Evolutionary conservation across 129 eudicot species (phyloP).

Genomic region (Smallanthus sonchifolius): DNA sequence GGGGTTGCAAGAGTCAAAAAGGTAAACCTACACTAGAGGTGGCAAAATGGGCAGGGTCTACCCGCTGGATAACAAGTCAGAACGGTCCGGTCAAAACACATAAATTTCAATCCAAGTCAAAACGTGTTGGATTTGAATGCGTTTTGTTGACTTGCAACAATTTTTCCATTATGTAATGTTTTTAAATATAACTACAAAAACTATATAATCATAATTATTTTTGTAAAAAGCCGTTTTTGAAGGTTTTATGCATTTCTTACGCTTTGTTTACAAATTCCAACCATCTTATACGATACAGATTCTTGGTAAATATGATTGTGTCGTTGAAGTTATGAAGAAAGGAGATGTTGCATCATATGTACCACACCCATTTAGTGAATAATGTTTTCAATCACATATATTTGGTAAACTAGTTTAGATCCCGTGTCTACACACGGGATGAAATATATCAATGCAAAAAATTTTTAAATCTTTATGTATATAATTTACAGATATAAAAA

Average conservation of each 20-base stretch:
- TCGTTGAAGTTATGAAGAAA: too few species aligned
- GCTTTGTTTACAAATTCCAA: background rate
- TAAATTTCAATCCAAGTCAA: background rate
- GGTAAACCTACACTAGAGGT: constrained; percentile 34
- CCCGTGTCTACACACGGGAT: too few species aligned
- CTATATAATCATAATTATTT: background rate
- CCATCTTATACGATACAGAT: constrained; percentile 49
- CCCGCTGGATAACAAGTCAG: background rate
- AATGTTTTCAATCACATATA: too few species aligned
- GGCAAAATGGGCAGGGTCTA: background rate
- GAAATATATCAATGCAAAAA: too few species aligned
- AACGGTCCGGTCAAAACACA: background rate
- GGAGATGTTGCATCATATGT: too few species aligned
- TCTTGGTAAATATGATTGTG: constrained; percentile 51
- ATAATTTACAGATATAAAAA: too few species aligned
- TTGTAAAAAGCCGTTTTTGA: background rate
- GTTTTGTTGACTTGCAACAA: background rate
- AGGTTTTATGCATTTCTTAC: background rate
- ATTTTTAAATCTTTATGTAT: too few species aligned
- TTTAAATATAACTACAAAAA: background rate
- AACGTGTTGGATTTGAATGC: background rate
- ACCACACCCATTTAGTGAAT: too few species aligned
- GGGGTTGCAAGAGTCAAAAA: constrained; percentile 88
- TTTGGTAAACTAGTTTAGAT: too few species aligned
- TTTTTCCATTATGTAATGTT: background rate